Conservation (phyloP, 78 protist genomes). For the Pelomyxa schiedti region DNA sequence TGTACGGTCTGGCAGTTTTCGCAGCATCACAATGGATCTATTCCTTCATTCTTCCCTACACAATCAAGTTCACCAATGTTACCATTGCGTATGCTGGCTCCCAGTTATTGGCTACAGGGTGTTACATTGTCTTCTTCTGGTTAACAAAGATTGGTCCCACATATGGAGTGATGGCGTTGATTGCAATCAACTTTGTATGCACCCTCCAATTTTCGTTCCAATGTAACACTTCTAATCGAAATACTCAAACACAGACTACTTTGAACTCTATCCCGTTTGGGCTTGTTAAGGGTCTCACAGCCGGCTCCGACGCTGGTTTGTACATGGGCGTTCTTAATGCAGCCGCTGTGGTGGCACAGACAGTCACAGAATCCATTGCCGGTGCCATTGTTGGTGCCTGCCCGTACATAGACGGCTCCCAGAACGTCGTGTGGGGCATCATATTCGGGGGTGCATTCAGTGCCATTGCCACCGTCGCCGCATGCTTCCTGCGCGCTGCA, state of each 20-base stretch:
- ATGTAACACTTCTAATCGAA: no score
- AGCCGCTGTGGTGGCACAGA: conserved; percentile 29
- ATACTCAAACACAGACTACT: no score
- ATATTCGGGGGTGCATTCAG: not conserved
- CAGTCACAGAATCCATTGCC: not conserved
- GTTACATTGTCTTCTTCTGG: conserved; percentile 7
- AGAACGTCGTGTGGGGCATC: not conserved
- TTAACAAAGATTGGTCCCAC: conserved; percentile 11
- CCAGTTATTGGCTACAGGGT: conserved; percentile 19
- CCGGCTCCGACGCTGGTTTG: conserved; percentile 21
- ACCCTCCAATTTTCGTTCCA: no score
- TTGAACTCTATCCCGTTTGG: conserved; percentile 33
- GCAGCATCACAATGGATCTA: conserved; percentile 15
- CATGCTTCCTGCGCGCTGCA: not conserved
- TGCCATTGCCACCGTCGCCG: not conserved
- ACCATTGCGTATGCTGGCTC: not conserved
- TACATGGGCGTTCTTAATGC: conserved; percentile 51
- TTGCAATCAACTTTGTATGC: conserved; percentile 28
- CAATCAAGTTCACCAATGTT: conserved; percentile 1
- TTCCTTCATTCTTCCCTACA: conserved; percentile 8
- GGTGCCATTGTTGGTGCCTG: not conserved
- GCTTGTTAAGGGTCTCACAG: not conserved
- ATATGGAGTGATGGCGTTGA: not conserved
- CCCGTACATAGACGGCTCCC: not conserved
- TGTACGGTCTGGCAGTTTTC: conserved; percentile 22